Percentiles rank a stretch among this genome's conserved stretches.
Conservation (phyloP, 257 asterid genomes). For the Solanum phureja region DNA sequence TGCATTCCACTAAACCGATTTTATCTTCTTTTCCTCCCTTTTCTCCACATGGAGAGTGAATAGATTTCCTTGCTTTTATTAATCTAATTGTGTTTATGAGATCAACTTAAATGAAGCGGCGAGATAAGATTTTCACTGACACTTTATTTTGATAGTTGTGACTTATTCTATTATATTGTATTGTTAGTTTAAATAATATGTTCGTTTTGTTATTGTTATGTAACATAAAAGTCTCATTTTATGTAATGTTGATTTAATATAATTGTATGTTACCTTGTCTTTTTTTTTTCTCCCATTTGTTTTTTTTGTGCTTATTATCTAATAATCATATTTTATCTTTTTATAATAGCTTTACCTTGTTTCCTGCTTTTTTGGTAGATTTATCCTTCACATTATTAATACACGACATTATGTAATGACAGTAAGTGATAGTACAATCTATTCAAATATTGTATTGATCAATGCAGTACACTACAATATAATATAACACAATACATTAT, state of each 20-base stretch:
- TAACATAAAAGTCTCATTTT: too few relatives aligned
- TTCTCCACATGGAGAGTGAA: constrained; percentile 27
- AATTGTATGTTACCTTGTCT: not conserved
- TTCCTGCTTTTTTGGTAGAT: not conserved
- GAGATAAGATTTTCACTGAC: not conserved
- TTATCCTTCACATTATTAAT: too few relatives aligned
- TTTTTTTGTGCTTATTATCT: not conserved
- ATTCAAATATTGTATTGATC: too few relatives aligned
- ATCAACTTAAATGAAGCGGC: not conserved
- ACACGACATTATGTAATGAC: not conserved
- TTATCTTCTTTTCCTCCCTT: not conserved
- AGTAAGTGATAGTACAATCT: too few relatives aligned
- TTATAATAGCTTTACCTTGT: too few relatives aligned
- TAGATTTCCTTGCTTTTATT: constrained; percentile 8
- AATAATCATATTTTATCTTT: not conserved
- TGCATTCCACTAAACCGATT: not conserved
- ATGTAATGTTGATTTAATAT: not conserved
- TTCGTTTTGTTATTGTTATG: too few relatives aligned
- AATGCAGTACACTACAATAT: too few relatives aligned
- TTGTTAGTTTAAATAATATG: too few relatives aligned
- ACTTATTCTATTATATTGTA: too few relatives aligned
- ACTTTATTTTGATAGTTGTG: not conserved
- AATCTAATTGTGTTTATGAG: not conserved
- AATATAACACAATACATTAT: too few relatives aligned
- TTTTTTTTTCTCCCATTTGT: too few relatives aligned